Base-by-base conservation (phyloP, 768 basidiomycete genomes). In the Mycena filopes region DNA sequence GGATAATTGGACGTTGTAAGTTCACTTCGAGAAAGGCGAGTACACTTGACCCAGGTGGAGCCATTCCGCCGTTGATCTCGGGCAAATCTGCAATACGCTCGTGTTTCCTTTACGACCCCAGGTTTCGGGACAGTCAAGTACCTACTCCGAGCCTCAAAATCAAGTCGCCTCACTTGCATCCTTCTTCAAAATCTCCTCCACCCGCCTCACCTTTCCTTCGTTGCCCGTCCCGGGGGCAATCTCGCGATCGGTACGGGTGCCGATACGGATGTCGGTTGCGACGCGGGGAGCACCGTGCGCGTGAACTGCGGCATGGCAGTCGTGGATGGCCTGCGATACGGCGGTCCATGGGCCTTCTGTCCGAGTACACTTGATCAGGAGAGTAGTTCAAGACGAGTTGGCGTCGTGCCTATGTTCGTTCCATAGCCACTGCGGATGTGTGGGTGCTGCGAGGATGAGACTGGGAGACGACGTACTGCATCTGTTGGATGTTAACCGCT, bases 221-320 rank as follows among this genome's bases (percentile, higher is more conserved):
- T 98, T 98, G 9, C 91, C 95, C 46, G 86, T 81, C 7, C 90
- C 91, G 1, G 84, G 82, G 6, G 78, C 76, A 20, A 90, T 83
- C 41, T 84, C 80, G 64, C 89, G 86, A 77, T 96, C 86, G 25
- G 86, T 84, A 48, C 96, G 88, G 1, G 97, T 98, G 45, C 97
- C 97, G 56, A 99, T 96, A 28, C 97, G 90, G 64, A 98, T 92
- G 78, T 99, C 96, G 15, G 96, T 97, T 13, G 93, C 93, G 56
- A 96, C 85, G 55, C 91, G 87, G 18, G 88, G 87, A 0, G 87
- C 85, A 25, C 93, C 93, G 74, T 86, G 84, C 1, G 85, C 87
- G 67, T 96, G 95, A 7, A 96, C 91, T 2, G 93, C 94, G 26
- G 85, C 84, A 74, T 99, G 97, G 74, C 95, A 98, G 65, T 92